phyloP scores from a whole-genome alignment of 2,329 filamentous ascomycete genomes.

The Elsinoe necatrix region DNA sequence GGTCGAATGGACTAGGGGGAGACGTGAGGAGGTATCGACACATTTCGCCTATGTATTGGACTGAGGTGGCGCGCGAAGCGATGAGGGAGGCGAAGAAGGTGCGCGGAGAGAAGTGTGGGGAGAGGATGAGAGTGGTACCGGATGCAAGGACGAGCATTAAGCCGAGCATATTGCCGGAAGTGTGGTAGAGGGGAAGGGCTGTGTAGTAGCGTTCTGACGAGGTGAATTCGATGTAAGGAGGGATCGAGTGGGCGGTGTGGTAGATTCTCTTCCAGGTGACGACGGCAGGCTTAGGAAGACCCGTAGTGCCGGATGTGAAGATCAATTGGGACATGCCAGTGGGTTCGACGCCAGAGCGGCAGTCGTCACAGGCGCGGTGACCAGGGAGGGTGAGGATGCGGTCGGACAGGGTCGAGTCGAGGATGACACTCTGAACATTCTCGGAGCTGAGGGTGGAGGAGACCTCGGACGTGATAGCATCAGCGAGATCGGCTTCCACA shows the following conservation, averaged over 20 bases:
- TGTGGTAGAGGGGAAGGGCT: conserved; percentile 81
- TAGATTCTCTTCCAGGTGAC: conserved; percentile 29
- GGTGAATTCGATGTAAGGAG: conserved; percentile 50
- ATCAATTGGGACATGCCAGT: conserved; percentile 62
- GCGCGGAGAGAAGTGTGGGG: conserved; percentile 67
- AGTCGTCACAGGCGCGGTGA: conserved; percentile 27
- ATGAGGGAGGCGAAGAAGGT: conserved; percentile 71
- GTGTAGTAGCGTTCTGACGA: conserved; percentile 74
- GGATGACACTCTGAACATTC: conserved; percentile 50
- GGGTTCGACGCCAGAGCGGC: conserved; percentile 23
- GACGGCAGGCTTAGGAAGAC: conserved; percentile 57
- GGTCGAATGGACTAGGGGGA: conserved; percentile 58
- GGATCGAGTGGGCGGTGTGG: conserved; percentile 23
- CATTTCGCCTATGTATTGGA: conserved; percentile 85
- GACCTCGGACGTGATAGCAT: conserved; percentile 49
- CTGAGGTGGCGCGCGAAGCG: conserved; percentile 60
- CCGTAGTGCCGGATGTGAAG: conserved; percentile 79
- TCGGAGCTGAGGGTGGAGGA: conserved; percentile 32
- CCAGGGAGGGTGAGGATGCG: conserved; percentile 28
- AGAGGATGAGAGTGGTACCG: conserved; percentile 61
- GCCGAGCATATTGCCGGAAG: conserved; percentile 64
- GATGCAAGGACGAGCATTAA: conserved; percentile 55
- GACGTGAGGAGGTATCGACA: conserved; percentile 71
- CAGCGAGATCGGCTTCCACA: conserved; percentile 54
- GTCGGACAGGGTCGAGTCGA: conserved; percentile 53